A percentile compares a stretch with the other conserved stretches of the same genome.
These are phyloP conservation scores for Casaregolazyma suthepensis DNA, from an alignment of 1,139 yeast species.

Conservation along the genomic window DNA sequence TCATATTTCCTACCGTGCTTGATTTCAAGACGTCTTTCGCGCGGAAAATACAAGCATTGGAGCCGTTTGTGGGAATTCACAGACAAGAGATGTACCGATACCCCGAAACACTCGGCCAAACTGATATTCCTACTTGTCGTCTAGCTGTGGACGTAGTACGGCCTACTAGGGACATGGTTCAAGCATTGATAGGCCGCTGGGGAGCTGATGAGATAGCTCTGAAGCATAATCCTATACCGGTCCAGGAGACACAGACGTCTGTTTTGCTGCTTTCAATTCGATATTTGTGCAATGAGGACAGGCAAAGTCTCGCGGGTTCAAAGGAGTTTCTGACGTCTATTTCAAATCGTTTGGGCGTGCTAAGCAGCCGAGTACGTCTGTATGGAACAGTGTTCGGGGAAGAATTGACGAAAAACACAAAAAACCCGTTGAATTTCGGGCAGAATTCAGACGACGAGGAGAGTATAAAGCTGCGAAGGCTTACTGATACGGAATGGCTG, in stretches of 20 bases:
- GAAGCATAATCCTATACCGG: conserved; percentile 19
- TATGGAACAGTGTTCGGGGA: conserved; percentile 47
- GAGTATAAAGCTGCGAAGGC: conserved; percentile 14
- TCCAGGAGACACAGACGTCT: conserved; percentile 26
- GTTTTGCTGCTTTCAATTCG: conserved; percentile 23
- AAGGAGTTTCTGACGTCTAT: conserved; percentile 38
- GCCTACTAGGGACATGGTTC: conserved; percentile 12
- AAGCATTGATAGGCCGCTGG: conserved; percentile 21
- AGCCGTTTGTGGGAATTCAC: conserved; percentile 1
- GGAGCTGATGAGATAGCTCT: conserved; percentile 19
- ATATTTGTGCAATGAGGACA: conserved; percentile 23
- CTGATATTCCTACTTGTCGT: conserved; percentile 14
- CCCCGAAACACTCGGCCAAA: conserved; percentile 12
- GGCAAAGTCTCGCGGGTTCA: conserved; percentile 27
- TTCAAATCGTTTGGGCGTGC: conserved; percentile 42
- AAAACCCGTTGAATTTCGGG: conserved; percentile 38
- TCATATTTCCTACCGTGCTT: conserved; percentile 12
- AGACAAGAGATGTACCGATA: conserved; percentile 2
- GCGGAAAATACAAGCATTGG: conserved; percentile 11
- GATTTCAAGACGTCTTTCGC: not conserved
- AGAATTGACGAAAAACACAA: conserved; percentile 35
- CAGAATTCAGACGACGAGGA: conserved; percentile 21
- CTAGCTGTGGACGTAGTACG: conserved; percentile 1
- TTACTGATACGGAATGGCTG: conserved; percentile 4
- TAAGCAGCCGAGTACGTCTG: conserved; percentile 38